Evolutionary conservation across 306 rosid species (phyloP).

Genomic region (Sphenostylis stenocarpa): DNA sequence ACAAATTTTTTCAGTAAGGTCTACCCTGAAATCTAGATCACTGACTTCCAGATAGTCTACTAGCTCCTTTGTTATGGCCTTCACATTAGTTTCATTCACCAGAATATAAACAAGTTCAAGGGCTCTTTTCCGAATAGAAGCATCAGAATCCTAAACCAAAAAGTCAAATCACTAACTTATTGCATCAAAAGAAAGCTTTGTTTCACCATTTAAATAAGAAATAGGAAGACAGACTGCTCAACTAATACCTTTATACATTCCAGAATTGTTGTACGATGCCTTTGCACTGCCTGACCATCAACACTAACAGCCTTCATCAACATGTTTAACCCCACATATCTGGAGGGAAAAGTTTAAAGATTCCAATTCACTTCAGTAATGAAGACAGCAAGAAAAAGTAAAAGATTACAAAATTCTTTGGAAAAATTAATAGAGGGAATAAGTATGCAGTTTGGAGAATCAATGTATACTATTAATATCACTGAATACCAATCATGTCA

Average conservation of each 20-base stretch:
- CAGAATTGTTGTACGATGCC: constrained; percentile 14
- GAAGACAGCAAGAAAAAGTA: background rate
- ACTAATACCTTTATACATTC: background rate
- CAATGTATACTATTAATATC: too few relatives aligned
- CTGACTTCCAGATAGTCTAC: constrained; percentile 10
- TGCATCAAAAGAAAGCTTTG: background rate
- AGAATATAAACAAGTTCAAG: constrained; percentile 12
- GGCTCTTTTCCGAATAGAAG: constrained; percentile 4
- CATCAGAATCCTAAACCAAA: constrained; percentile 16
- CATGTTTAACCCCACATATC: constrained; percentile 14
- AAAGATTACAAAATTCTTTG: background rate
- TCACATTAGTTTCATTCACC: constrained; percentile 17
- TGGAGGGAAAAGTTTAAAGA: background rate
- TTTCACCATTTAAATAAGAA: background rate
- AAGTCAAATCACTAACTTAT: background rate
- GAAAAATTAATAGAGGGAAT: background rate
- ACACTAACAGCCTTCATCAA: background rate
- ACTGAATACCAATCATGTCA: too few relatives aligned
- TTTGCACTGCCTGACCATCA: constrained; percentile 17
- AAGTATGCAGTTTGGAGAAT: background rate
- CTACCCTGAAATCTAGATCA: background rate
- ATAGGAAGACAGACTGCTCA: background rate
- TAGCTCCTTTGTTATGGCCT: constrained; percentile 4
- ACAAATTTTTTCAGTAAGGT: constrained; percentile 8
- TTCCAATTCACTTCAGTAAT: background rate